Base-by-base conservation (phyloP, 2,329 filamentous ascomycete genomes). In the Albophoma yamanashiensis region DNA sequence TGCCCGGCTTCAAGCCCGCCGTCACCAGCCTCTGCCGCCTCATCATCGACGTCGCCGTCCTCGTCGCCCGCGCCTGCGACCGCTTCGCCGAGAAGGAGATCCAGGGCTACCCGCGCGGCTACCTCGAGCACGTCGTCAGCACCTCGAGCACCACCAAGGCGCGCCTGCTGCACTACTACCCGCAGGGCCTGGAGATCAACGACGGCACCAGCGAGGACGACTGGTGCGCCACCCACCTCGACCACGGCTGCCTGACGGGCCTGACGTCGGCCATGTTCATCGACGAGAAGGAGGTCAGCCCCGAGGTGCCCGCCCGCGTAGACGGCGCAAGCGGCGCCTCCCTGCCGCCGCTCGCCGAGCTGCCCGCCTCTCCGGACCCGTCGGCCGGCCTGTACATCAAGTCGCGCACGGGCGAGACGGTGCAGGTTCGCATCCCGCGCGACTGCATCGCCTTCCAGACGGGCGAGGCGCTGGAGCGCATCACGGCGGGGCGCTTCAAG, bases 381-480 rank as follows among this genome's bases (percentile, higher is more conserved):
- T 82, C 83, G 15, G 89, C 93, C 0, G 94, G 94, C 0, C 78
- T 99, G n/a, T 97, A 97, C 77, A 96, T 97, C 75, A 89, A 89
- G 72, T 93, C 92, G 38, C 87, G 94, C 53, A 84, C 86, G 0
- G 92, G 91, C 2, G 79, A 88, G 62, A 88, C 89, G 1, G 88
- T 92, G n/a, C 94, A 97, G 74, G 91, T 97, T 66, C 86, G 87
- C 70, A 97, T 99, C 64, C 94, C 93, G 1, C 82, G 87, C 50
- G 92, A 96, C 70, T 94, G 91, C 73, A 87, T 99, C 57, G 94
- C 91, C 0, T 99, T 99, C 72, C 93, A 99, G 78, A 99, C 93
- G 0, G 94, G 93, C 2, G 91, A 97, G 76, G 88, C 93, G 0
- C 78, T 99, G 57, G 89, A 97, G 75, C 81, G 91, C 61, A 97